Percentiles rank a stretch among this genome's conserved stretches.
Evolutionary conservation across 1,139 yeast species (phyloP).

Genomic region (Geotrichum fermentans): DNA sequence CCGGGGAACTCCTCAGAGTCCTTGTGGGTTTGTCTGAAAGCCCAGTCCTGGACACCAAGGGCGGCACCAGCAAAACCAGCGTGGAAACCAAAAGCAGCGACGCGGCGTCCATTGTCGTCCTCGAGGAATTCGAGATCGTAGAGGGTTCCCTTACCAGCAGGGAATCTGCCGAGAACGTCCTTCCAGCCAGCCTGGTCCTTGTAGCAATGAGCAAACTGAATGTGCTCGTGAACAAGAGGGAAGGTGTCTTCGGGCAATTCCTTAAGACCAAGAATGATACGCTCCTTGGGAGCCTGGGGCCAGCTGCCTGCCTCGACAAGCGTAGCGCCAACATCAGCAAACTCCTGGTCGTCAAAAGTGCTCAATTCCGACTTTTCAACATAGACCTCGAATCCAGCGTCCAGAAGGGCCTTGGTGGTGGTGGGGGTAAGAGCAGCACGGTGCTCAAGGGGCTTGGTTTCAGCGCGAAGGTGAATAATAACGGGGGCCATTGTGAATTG

Average conservation of each 20-base stretch:
- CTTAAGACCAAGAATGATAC: constrained; percentile 87
- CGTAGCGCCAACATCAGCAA: constrained; percentile 69
- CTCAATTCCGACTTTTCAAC: constrained; percentile 87
- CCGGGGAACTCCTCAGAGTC: constrained; percentile 59
- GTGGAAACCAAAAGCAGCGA: constrained; percentile 97
- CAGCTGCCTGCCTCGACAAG: constrained; percentile 92
- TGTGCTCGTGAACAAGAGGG: constrained; percentile 91
- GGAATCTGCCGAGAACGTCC: constrained; percentile 81
- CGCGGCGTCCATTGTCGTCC: constrained; percentile 93
- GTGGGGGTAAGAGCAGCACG: constrained; percentile 95
- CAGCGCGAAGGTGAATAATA: constrained; percentile 80
- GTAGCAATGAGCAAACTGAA: constrained; percentile 97
- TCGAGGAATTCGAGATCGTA: constrained; percentile 92
- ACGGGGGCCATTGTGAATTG: constrained; percentile 18
- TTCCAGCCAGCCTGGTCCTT: constrained; percentile 97
- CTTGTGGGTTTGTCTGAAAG: constrained; percentile 72
- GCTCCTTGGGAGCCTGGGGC: constrained; percentile 82
- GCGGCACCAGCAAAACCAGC: constrained; percentile 99
- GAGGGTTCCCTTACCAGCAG: constrained; percentile 81
- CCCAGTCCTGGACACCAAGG: constrained; percentile 89
- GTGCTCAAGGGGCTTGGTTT: constrained; percentile 93
- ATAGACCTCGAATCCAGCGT: constrained; percentile 80
- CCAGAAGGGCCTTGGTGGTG: constrained; percentile 75
- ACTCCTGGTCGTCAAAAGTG: constrained; percentile 69
- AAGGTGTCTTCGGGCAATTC: constrained; percentile 93